These are phyloP conservation scores for Neurospora sp. DNA, from an alignment of 495 filamentous ascomycete genomes.

Conservation along the genomic window DNA sequence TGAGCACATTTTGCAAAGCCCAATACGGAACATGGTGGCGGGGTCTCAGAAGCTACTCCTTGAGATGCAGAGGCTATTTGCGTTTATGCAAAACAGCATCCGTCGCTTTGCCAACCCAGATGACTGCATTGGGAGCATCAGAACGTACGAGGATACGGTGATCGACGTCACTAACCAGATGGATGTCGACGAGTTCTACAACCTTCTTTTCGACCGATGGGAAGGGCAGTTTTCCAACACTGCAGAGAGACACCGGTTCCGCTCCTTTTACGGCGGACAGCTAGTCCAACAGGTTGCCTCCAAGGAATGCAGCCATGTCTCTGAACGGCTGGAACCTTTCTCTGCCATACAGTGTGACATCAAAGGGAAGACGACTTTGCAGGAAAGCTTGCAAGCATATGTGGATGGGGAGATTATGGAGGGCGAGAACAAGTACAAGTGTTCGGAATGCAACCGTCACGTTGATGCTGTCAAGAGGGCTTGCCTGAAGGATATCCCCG, in stretches of 20 bases:
- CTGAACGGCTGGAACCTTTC: conserved; percentile 80
- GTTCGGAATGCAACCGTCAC: conserved; percentile 78
- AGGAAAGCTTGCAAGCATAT: conserved; percentile 86
- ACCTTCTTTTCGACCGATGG: conserved; percentile 82
- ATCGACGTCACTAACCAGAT: conserved; percentile 88
- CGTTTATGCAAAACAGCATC: conserved; percentile 72
- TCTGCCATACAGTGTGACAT: conserved; percentile 96
- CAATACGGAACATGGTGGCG: conserved; percentile 40
- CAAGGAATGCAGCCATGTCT: conserved; percentile 89
- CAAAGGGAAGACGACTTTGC: conserved; percentile 74
- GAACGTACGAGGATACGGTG: conserved; percentile 71
- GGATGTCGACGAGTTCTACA: conserved; percentile 98
- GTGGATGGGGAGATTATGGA: conserved; percentile 96
- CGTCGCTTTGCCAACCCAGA: conserved; percentile 62
- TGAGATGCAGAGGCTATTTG: conserved; percentile 75
- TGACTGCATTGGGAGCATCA: conserved; percentile 62
- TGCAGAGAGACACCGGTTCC: conserved; percentile 63
- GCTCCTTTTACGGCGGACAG: conserved; percentile 83
- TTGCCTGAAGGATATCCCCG: conserved; percentile 85
- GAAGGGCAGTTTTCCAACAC: conserved; percentile 66
- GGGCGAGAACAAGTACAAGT: conserved; percentile 97
- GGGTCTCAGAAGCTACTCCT: conserved; percentile 56
- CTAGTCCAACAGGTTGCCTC: conserved; percentile 92
- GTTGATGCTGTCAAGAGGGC: conserved; percentile 92
- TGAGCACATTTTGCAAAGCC: conserved; percentile 62